These are phyloP conservation scores for Phaseolus lunatus DNA, from an alignment of 306 rosid species.

Conservation along the genomic window DNA sequence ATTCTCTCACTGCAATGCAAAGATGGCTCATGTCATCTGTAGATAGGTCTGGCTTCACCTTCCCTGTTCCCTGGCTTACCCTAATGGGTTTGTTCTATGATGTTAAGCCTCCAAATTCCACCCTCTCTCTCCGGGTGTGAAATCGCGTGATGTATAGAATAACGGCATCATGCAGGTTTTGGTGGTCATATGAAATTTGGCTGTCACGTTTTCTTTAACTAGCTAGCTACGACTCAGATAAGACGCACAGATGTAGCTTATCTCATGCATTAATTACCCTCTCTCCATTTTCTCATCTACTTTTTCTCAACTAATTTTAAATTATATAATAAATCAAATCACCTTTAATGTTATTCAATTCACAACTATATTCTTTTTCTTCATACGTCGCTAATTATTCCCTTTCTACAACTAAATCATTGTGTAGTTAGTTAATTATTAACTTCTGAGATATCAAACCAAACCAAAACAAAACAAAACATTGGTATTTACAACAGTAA, in stretches of 20 bases:
- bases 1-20: neutral
- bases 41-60: neutral
- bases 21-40: conserved; percentile 1
- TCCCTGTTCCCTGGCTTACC: conserved; percentile 14
- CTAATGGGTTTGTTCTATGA: conserved; percentile 47
- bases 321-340: no score
- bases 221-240: neutral
- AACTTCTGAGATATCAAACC: no score
- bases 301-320: neutral
- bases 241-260: neutral
- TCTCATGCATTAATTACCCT: neutral
- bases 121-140: neutral
- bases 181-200: conserved; percentile 14
- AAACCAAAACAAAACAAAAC: no score
- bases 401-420: no score
- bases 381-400: no score
- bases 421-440: no score
- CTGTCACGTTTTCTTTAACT: conserved; percentile 24
- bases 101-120: conserved; percentile 23
- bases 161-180: conserved; percentile 36
- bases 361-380: no score
- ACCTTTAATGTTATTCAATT: no score
- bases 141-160: neutral
- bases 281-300: neutral
- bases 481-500: no score